Evolutionary conservation across 306 rosid species (phyloP).

Genomic region (Erythrophleum fordii): DNA sequence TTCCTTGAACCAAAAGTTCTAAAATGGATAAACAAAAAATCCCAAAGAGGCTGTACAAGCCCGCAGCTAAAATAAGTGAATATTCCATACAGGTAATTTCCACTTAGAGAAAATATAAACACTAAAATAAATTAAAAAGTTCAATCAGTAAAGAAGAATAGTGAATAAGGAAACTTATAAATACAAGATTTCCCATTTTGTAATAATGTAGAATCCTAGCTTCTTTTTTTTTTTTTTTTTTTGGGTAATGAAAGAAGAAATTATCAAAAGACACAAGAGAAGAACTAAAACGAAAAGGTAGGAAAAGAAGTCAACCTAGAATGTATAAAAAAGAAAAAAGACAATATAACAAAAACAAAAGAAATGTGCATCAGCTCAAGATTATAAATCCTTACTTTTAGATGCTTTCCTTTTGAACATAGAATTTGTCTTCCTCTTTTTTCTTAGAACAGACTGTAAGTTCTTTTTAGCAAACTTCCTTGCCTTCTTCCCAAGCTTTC

Average conservation of each 20-base stretch:
- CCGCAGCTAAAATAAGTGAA: neutral
- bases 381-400: conserved; percentile 57
- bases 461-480: conserved; percentile 94
- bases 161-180: neutral
- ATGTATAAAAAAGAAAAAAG: neutral
- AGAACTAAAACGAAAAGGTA: neutral
- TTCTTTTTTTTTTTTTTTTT: too few relatives aligned
- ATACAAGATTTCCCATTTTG: neutral
- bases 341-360: neutral
- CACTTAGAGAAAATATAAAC: conserved; percentile 11
- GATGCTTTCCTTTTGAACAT: conserved; percentile 81
- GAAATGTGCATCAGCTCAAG: conserved; percentile 1
- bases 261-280: neutral
- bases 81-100: neutral
- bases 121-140: conserved; percentile 3
- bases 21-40: neutral
- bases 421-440: conserved; percentile 71
- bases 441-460: conserved; percentile 77
- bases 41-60: neutral
- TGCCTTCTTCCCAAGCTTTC: conserved; percentile 89
- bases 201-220: neutral
- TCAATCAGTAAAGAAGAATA: conserved; percentile 1
- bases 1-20: neutral
- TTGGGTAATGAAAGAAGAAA: neutral
- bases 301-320: neutral